phyloP scores from a whole-genome alignment of 495 filamentous ascomycete species.

The Hypoxylon crocopeplum region DNA sequence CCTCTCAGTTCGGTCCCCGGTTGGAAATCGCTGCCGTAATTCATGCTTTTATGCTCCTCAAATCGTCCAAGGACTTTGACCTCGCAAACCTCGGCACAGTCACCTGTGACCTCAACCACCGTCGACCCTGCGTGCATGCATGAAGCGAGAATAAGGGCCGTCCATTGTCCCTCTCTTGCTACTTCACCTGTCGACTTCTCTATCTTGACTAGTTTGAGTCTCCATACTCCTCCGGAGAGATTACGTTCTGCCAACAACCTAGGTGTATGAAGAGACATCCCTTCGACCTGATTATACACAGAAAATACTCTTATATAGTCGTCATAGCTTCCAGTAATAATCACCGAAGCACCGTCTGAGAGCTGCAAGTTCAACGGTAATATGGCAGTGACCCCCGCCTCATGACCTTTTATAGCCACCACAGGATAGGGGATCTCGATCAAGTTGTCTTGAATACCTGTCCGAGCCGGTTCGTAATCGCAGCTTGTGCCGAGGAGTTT shows the following conservation, averaged over 20 bases:
- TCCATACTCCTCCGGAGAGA: slow-evolving; percentile 91
- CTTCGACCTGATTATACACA: slow-evolving; percentile 24
- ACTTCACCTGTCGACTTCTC: slow-evolving; percentile 42
- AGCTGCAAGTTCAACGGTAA: slow-evolving; percentile 62
- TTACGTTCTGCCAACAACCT: slow-evolving; percentile 65
- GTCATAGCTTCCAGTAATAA: slow-evolving; percentile 93
- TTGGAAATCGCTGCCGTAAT: slow-evolving; percentile 85
- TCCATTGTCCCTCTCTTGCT: slow-evolving; percentile 30
- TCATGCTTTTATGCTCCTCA: slow-evolving; percentile 93
- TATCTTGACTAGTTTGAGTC: slow-evolving; percentile 73
- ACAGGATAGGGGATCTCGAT: slow-evolving; percentile 47
- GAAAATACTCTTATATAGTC: slow-evolving; percentile 75
- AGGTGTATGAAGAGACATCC: slow-evolving; percentile 43
- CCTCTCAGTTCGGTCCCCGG: slow-evolving; percentile 37
- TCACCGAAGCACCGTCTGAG: slow-evolving; percentile 51
- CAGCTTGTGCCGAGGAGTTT: slow-evolving; percentile 47
- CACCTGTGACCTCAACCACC: slow-evolving; percentile 63
- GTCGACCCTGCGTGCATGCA: slow-evolving; percentile 91
- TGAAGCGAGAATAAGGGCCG: slow-evolving; percentile 73
- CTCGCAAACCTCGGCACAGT: slow-evolving; percentile 53
- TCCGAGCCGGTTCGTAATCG: slow-evolving; percentile 10
- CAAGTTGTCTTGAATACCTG: slow-evolving; percentile 20
- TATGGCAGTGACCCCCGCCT: slow-evolving; percentile 88
- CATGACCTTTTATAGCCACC: slow-evolving; percentile 62
- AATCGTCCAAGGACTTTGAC: slow-evolving; percentile 76